These are phyloP conservation scores for Priceomyces medius DNA, from an alignment of 805 yeast species.

Conservation along the genomic window DNA sequence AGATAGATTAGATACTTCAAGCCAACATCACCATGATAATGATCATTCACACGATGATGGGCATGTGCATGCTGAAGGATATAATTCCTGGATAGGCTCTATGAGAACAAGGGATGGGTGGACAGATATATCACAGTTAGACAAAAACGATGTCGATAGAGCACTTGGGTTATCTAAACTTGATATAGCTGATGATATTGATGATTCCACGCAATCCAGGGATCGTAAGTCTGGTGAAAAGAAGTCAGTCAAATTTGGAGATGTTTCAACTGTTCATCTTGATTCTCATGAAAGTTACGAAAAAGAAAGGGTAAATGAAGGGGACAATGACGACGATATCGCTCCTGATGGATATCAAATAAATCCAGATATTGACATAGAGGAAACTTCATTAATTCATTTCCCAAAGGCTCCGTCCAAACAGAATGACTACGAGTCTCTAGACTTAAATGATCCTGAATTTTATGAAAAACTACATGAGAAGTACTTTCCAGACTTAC, in stretches of 20 bases:
- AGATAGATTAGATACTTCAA: slow-evolving; percentile 31
- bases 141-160: slow-evolving; percentile 34
- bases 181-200: slow-evolving; percentile 10
- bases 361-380: slow-evolving; percentile 32
- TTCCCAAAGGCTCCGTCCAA: slow-evolving; percentile 54
- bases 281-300: slow-evolving; percentile 27
- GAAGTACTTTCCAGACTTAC: slow-evolving; percentile 86
- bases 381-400: slow-evolving; percentile 53
- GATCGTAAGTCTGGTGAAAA: slow-evolving; percentile 6
- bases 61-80: slow-evolving; percentile 41
- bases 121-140: slow-evolving; percentile 30
- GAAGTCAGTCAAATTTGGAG: slow-evolving; percentile 29
- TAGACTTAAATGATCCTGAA: slow-evolving; percentile 74
- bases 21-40: slow-evolving; percentile 10
- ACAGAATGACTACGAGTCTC: slow-evolving; percentile 23
- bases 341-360: slow-evolving; percentile 45
- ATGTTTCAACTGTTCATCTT: slow-evolving; percentile 23
- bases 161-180: slow-evolving; percentile 33
- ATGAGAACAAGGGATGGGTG: slow-evolving; percentile 37
- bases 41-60: slow-evolving; percentile 20
- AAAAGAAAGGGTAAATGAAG: slow-evolving; percentile 31
- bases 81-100: slow-evolving; percentile 42
- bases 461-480: slow-evolving; percentile 78
- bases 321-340: slow-evolving; percentile 48
- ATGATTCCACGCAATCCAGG: slow-evolving; percentile 3